Base-by-base conservation (phyloP, 2,329 filamentous ascomycete species). In the Fusarium sp. region DNA sequence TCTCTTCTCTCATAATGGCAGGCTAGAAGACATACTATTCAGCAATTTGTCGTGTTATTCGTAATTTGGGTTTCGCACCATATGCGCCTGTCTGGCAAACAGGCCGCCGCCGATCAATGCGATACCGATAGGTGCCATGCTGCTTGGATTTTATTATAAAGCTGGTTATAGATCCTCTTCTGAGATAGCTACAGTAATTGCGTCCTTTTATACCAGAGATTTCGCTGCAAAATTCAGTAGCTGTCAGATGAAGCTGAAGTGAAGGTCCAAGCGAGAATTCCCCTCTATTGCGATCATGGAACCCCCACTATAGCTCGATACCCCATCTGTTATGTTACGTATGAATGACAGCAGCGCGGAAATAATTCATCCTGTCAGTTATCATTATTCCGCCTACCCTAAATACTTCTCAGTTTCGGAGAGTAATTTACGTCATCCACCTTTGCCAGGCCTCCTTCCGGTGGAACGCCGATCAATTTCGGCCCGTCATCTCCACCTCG, bases 101-200 rank as follows among this genome's bases (percentile, higher is more conserved):
- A 89, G 85, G 68, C 86, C 87, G 60, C 84, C 83, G 34, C 87
- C 87, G 49, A 90, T 81, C 53, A 90, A 80, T 40, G 87, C 87
- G 38, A 89, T 78, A 57, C 83, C 83, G 48, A 79, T 72, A 11
- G 78, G 72, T 38, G 74, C 69, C 76, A 78, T 79, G 53, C 15
- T 45, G 26, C 19, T 6, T 41, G 7, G 35, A 45, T 45, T 44
- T 45, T 24, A 39, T 48, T 38, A 28, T 57, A 50, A 36, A 22
- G n/a, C 38, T 45, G 25, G 36, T 42, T 28, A 41, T 40, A 26
- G 34, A 13, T 43, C 42, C 26, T 28, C 43, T 28, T 38, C 34
- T 45, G 24, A 43, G 34, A 36, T 29, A 24, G 24, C 25, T 54
- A 41, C 46, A 31, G 31, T 34, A 34, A n/a, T 6, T 34, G 13